phyloP scores from a whole-genome alignment of 1,284 basidiomycete genomes.

The Leccinum cinnamomeum region DNA sequence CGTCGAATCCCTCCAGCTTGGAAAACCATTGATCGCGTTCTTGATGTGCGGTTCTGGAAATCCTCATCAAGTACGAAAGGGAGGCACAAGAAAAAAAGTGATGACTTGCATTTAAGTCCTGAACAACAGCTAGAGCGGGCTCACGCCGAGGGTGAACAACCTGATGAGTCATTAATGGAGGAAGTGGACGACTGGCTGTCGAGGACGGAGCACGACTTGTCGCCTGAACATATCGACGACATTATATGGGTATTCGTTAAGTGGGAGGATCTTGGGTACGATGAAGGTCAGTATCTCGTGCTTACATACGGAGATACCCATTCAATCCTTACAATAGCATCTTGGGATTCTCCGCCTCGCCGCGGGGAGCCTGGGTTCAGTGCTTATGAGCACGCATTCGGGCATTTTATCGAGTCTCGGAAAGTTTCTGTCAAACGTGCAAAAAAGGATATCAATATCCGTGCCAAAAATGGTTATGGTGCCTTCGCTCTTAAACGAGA shows the following conservation, averaged over 20 bases:
- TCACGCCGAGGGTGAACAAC: slow-evolving; percentile 58
- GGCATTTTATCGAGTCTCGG: slow-evolving; percentile 63
- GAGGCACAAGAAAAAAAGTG: slow-evolving; percentile 29
- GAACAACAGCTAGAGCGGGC: slow-evolving; percentile 41
- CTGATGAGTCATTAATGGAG: slow-evolving; percentile 49
- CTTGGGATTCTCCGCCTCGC: slow-evolving; percentile 87
- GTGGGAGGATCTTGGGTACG: slow-evolving; percentile 89
- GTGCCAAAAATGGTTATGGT: slow-evolving; percentile 48
- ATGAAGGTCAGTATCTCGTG: slow-evolving; percentile 62
- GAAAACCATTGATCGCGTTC: slow-evolving; percentile 79
- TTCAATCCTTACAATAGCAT: slow-evolving; percentile 49
- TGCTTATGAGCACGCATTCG: slow-evolving; percentile 65
- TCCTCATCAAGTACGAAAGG: slow-evolving; percentile 10
- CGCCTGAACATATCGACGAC: slow-evolving; percentile 51
- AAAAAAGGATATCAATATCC: slow-evolving; percentile 40
- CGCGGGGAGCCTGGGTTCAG: slow-evolving; percentile 54
- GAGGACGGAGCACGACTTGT: slow-evolving; percentile 45
- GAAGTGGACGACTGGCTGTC: slow-evolving; percentile 62
- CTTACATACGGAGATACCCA: not conserved
- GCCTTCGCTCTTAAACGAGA: slow-evolving; percentile 48
- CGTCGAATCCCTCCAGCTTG: slow-evolving; percentile 67
- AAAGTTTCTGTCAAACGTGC: slow-evolving; percentile 58
- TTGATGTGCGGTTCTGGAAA: slow-evolving; percentile 71
- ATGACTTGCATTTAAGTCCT: slow-evolving; percentile 26
- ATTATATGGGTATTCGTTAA: slow-evolving; percentile 85